Evolutionary conservation across 2,329 filamentous ascomycete species (phyloP).

Genomic region (Penicillium psychrosexuale): DNA sequence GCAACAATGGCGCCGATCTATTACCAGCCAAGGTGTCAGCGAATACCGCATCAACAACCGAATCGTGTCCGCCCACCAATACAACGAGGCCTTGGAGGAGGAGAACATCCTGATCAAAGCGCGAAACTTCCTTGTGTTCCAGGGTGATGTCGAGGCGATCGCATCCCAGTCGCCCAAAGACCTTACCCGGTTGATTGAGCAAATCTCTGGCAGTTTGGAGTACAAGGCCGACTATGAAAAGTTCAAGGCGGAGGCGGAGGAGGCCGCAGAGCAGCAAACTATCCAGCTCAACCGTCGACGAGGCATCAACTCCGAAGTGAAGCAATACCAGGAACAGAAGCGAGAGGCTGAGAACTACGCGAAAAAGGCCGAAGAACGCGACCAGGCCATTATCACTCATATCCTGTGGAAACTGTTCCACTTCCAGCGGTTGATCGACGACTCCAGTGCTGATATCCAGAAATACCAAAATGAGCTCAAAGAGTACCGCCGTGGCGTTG

Average conservation of each 20-base stretch:
- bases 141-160: constrained; percentile 96
- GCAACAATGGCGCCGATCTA: constrained; percentile 92
- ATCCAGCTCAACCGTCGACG: constrained; percentile 85
- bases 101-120: constrained; percentile 99
- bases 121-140: constrained; percentile 95
- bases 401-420: constrained; percentile 96
- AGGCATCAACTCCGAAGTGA: constrained; percentile 96
- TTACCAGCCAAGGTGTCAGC: constrained; percentile 82
- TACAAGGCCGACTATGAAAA: constrained; percentile 91
- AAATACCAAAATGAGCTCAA: constrained; percentile 93
- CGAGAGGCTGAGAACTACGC: constrained; percentile 91
- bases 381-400: constrained; percentile 87
- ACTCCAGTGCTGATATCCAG: constrained; percentile 84
- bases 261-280: constrained; percentile 82
- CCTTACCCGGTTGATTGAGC: constrained; percentile 88
- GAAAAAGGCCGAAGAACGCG: constrained; percentile 82
- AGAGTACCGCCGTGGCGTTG: constrained; percentile 82
- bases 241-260: constrained; percentile 80
- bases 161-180: constrained; percentile 93
- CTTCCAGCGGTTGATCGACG: constrained; percentile 88
- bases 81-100: constrained; percentile 85
- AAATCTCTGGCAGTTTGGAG: constrained; percentile 94
- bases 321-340: constrained; percentile 96
- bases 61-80: constrained; percentile 81
- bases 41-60: constrained; percentile 97